Percentiles rank a stretch among this genome's conserved stretches.
Evolutionary conservation across 495 filamentous ascomycete genomes (phyloP).

Genomic region (Penicillium crystallinum): DNA sequence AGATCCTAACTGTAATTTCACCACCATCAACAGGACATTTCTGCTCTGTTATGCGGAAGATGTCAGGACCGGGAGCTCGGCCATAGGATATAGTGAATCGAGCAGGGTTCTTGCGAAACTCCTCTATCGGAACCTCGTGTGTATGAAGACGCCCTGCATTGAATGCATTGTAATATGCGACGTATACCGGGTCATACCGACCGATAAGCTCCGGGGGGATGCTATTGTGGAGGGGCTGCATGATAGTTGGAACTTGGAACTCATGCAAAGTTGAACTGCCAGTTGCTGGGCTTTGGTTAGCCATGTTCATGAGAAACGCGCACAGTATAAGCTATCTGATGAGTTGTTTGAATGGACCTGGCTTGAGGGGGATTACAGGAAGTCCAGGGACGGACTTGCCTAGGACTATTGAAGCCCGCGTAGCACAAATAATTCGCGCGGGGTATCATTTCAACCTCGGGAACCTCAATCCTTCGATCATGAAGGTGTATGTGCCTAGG

Average conservation of each 20-base stretch:
- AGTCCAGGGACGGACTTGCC: too few species aligned
- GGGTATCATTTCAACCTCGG: not conserved
- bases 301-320: not conserved
- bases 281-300: not conserved
- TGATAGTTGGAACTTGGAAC: conserved; percentile 15
- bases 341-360: not conserved
- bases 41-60: conserved; percentile 37
- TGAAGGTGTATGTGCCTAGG: too few species aligned
- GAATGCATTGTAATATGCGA: conserved; percentile 35
- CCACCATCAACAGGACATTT: conserved; percentile 33
- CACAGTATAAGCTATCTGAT: not conserved
- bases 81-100: conserved; percentile 33
- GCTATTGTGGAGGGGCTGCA: conserved; percentile 35
- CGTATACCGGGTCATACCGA: conserved; percentile 32
- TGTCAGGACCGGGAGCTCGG: conserved; percentile 28
- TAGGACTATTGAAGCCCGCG: too few species aligned
- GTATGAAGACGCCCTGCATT: conserved; percentile 38
- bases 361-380: not conserved
- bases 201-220: conserved; percentile 28
- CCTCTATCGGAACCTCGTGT: conserved; percentile 40
- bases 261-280: conserved; percentile 18
- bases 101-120: conserved; percentile 38
- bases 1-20: conserved; percentile 34
- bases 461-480: not conserved
- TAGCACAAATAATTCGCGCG: not conserved